Conservation (phyloP, 805 yeast species). For the Yueomyces sp. region DNA sequence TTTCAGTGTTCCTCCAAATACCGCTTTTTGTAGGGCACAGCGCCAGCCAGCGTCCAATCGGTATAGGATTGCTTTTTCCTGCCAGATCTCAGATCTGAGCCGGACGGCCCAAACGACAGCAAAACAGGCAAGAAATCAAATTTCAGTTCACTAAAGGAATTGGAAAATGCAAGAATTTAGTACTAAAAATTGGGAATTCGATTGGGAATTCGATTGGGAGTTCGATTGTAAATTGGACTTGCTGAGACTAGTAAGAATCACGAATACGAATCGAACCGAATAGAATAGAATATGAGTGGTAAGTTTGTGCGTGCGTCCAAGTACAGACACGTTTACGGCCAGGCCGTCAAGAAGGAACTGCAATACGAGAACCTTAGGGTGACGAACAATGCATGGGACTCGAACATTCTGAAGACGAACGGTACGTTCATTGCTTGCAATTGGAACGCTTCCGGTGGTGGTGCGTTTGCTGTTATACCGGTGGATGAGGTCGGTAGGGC, state of each 20-base stretch:
- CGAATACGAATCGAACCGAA: too few species aligned
- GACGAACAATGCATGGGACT: conserved; percentile 93
- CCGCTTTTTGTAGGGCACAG: too few species aligned
- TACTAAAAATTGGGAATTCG: neutral
- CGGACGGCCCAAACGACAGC: too few species aligned
- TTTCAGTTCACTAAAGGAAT: too few species aligned
- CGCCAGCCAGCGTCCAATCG: too few species aligned
- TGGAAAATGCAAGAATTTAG: too few species aligned
- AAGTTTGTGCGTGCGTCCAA: conserved; percentile 94
- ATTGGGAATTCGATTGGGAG: neutral
- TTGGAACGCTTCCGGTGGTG: conserved; percentile 95
- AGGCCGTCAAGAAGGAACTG: conserved; percentile 45
- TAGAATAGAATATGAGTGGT: conserved; percentile 35
- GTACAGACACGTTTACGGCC: conserved; percentile 93
- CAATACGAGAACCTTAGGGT: conserved; percentile 42
- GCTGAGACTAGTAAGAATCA: too few species aligned
- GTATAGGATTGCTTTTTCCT: too few species aligned
- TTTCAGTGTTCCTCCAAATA: too few species aligned
- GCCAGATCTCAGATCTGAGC: too few species aligned
- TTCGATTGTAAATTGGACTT: too few species aligned
- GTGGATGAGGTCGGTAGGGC: conserved; percentile 76
- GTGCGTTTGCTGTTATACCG: conserved; percentile 93
- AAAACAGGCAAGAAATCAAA: too few species aligned
- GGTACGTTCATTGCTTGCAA: conserved; percentile 77
- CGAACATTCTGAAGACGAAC: conserved; percentile 76